Evolutionary conservation across 192 early-diverging fungal species (phyloP), one percentile per base, ranked within the genome.

Genomic region (Entomortierella chlamydospora): DNA sequence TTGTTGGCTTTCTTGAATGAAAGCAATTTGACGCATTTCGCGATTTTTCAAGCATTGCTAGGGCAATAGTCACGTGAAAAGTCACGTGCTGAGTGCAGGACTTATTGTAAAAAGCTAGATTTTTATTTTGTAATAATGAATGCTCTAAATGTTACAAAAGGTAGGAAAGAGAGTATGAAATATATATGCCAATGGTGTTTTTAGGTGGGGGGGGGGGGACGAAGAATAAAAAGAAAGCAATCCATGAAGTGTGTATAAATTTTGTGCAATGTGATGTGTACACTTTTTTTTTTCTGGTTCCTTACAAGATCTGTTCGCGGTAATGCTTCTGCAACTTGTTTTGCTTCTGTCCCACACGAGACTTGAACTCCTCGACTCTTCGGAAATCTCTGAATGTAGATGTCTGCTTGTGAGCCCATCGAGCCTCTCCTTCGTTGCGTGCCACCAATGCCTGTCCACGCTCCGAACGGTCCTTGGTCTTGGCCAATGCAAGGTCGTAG

Each of bases 251-350:
- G n/a, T n/a, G n/a, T n/a, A n/a, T n/a, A n/a, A n/a, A n/a, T n/a
- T n/a, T n/a, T 4, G 47, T 4, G 15, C 2, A 50, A 22, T n/a
- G 47, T 5, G 47, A 50, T n/a, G 22, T 4, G 22, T 50, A 22
- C 15, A 22, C 4, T 50, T 17, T 50, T 17, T 3, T 4, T 22
- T 22, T 22, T 50, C 47, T 15, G 17, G 6, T 17, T 15, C 15
- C 4, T 22, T n/a, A 22, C 62, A 93, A 86, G 70, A 96, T 94
- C 82, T 96, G 94, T 37, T 83, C 82, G 70, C 96, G 84, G 87
- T 92, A 97, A 81, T 96, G 88, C 70, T 88, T 92, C 84, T 97
- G 94, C 68, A 97, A 83, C 61, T 90, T 92, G 85, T 98, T 98
- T 68, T 88, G 85, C 60, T 92, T 91, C 61, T 91, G 86, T 26